Conservation (phyloP, 306 rosid genomes). For the Acmispon strigosus region DNA sequence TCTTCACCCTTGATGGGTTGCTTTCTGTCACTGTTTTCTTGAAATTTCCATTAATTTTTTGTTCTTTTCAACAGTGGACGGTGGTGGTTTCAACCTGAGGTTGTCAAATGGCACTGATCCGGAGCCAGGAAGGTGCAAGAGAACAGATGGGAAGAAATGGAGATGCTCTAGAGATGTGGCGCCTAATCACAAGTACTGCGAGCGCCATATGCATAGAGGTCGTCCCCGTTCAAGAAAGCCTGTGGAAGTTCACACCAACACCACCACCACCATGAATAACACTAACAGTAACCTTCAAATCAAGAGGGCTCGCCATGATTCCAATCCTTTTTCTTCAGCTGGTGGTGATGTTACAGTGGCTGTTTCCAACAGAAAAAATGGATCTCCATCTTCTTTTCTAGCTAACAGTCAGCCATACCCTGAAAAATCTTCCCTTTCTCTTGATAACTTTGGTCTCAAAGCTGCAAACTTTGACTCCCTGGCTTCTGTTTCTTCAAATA, state of each 20-base stretch:
- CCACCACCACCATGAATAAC: neutral
- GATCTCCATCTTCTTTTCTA: constrained; percentile 37
- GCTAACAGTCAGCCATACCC: constrained; percentile 29
- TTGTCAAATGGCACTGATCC: constrained; percentile 48
- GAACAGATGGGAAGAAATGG: constrained; percentile 91
- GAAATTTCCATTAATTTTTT: neutral
- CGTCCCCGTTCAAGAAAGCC: constrained; percentile 99
- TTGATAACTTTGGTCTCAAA: constrained; percentile 25
- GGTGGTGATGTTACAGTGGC: constrained; percentile 14
- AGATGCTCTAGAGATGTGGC: constrained; percentile 82
- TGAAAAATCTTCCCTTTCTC: constrained; percentile 30
- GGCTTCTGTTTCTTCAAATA: constrained; percentile 29
- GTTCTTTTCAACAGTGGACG: constrained; percentile 23
- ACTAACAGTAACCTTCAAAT: neutral
- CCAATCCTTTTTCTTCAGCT: constrained; percentile 19
- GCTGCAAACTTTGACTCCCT: constrained; percentile 18
- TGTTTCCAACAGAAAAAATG: constrained; percentile 15
- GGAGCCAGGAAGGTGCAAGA: constrained; percentile 70
- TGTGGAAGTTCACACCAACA: constrained; percentile 64
- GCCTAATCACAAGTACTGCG: constrained; percentile 68
- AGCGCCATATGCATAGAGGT: constrained; percentile 87
- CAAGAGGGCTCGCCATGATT: constrained; percentile 52
- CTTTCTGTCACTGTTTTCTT: constrained; percentile 17
- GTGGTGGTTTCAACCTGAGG: constrained; percentile 48
- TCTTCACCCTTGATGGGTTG: constrained; percentile 11